A percentile compares a stretch with the other conserved stretches of the same genome.
Evolutionary conservation across 2,329 filamentous ascomycete genomes (phyloP).

Genomic region (Xylaria sp.): DNA sequence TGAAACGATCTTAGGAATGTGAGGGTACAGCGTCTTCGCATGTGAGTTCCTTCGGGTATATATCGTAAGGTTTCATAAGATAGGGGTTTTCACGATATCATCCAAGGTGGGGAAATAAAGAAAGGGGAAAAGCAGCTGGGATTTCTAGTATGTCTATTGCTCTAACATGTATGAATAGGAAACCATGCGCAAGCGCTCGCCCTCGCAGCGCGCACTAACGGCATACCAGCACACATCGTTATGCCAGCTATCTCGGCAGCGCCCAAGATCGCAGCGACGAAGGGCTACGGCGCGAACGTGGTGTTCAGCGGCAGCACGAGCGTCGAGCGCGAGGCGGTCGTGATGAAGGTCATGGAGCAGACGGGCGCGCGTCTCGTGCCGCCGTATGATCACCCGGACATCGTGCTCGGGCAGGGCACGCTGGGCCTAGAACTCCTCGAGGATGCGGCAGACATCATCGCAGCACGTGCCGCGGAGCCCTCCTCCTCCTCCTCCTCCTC

Average conservation of each 20-base stretch:
- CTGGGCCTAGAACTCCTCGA: constrained; percentile 82
- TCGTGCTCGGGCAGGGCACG: constrained; percentile 94
- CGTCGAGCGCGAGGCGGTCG: constrained; percentile 82
- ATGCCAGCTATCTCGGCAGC: constrained; percentile 89
- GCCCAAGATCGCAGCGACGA: constrained; percentile 88
- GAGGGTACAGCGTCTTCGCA: not conserved
- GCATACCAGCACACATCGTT: constrained; percentile 85
- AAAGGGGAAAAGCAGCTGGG: not conserved
- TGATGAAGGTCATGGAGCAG: constrained; percentile 72
- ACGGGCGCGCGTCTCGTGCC: constrained; percentile 85
- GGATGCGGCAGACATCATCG: constrained; percentile 71
- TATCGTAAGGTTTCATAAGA: too few relatives aligned
- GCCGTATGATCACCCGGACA: constrained; percentile 91
- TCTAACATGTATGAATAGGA: constrained; percentile 62
- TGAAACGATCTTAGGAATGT: not conserved
- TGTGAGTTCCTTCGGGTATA: not conserved
- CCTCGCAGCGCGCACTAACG: constrained; percentile 79
- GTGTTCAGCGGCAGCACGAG: constrained; percentile 85
- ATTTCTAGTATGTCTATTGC: not conserved
- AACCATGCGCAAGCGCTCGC: constrained; percentile 96
- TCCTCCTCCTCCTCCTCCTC: not conserved
- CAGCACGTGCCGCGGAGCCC: constrained; percentile 4
- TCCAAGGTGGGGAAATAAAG: too few relatives aligned
- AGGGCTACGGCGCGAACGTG: constrained; percentile 79
- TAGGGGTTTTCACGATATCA: not conserved